Conservation (phyloP, 306 rosid species). For the Fragaria ananassa region DNA sequence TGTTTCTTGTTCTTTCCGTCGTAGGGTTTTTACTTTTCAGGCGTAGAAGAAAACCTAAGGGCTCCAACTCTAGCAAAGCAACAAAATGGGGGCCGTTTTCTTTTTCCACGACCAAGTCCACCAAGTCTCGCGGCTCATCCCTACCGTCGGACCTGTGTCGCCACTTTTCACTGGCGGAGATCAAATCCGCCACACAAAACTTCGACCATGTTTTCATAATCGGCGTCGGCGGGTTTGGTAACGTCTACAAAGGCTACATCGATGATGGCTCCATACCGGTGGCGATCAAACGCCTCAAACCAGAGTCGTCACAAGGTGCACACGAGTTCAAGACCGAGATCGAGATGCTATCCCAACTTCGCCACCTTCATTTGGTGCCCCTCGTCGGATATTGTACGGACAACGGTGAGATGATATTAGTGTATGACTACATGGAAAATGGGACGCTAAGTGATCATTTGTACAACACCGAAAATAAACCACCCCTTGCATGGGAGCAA, state of each 20-base stretch:
- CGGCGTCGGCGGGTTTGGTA: slow-evolving; percentile 27
- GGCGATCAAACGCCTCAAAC: slow-evolving; percentile 25
- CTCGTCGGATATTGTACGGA: slow-evolving; percentile 23
- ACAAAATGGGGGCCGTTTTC: background rate
- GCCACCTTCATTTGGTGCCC: slow-evolving; percentile 19
- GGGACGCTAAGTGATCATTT: slow-evolving; percentile 19
- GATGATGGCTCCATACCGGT: background rate
- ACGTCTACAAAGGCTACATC: slow-evolving; percentile 12
- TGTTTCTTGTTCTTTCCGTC: background rate
- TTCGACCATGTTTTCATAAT: slow-evolving; percentile 13
- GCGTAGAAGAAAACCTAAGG: background rate
- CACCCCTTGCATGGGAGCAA: slow-evolving; percentile 8
- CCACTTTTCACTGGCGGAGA: slow-evolving; percentile 25
- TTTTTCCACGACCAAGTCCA: background rate
- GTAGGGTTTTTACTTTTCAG: background rate
- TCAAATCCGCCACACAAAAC: slow-evolving; percentile 19
- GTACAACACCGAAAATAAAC: background rate
- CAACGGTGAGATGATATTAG: slow-evolving; percentile 22
- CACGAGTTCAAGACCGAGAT: slow-evolving; percentile 28
- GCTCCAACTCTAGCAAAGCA: background rate
- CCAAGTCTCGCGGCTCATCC: background rate
- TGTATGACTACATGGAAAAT: slow-evolving; percentile 19
- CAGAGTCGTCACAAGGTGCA: slow-evolving; percentile 19
- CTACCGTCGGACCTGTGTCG: slow-evolving; percentile 17
- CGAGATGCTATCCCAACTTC: slow-evolving; percentile 19